phyloP scores from a whole-genome alignment of 257 asterid species.

The Capsicum rhomboideum region DNA sequence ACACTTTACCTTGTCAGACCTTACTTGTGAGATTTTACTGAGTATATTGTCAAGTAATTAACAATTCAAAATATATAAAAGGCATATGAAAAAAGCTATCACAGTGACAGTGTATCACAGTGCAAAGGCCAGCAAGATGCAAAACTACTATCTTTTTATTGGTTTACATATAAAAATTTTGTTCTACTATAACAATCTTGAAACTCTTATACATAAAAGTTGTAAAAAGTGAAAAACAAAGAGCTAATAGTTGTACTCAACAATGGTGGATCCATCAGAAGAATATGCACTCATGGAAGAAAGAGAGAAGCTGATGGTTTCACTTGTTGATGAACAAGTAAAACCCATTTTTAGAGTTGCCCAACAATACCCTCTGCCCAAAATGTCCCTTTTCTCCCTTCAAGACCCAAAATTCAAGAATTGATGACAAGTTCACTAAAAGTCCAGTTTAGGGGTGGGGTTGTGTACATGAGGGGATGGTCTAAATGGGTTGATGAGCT shows the following conservation, averaged over 20 bases:
- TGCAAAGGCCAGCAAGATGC: not conserved
- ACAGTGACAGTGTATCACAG: not conserved
- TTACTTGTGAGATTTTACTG: no score
- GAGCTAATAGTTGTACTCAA: not conserved
- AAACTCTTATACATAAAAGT: not conserved
- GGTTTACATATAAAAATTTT: not conserved
- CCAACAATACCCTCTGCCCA: not conserved
- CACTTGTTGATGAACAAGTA: not conserved
- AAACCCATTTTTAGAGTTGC: not conserved
- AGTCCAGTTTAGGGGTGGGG: not conserved
- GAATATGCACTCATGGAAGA: constrained; percentile 2
- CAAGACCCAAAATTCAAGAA: not conserved
- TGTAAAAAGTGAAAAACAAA: not conserved
- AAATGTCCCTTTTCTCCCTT: not conserved
- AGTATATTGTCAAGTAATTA: no score
- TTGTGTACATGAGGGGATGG: not conserved
- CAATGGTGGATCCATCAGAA: constrained; percentile 2
- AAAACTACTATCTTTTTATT: not conserved
- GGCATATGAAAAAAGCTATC: no score
- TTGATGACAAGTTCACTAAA: not conserved
- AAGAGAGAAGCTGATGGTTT: constrained; percentile 9
- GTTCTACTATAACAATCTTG: not conserved
- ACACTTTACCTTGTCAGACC: no score
- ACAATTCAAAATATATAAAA: no score
- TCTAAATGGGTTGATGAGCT: constrained; percentile 3